phyloP scores from a whole-genome alignment of 1,139 yeast genomes.

The Scheffersomyces illinoinensis region DNA sequence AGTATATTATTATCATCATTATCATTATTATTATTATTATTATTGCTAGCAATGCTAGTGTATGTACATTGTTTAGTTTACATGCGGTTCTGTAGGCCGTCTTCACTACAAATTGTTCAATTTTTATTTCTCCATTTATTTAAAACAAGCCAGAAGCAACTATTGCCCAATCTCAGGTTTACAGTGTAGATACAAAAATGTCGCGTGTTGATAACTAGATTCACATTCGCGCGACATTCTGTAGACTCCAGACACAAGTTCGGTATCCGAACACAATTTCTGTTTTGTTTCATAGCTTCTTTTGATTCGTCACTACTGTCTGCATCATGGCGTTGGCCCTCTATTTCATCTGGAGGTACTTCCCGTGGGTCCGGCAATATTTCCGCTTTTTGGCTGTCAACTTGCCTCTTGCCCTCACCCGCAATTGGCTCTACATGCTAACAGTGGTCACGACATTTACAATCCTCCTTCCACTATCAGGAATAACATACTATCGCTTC shows the following conservation, averaged over 20 bases:
- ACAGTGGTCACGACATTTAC: conserved; percentile 13
- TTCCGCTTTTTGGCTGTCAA: neutral
- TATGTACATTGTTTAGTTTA: neutral
- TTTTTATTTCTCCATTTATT: neutral
- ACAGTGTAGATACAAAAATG: neutral
- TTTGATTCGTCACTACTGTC: neutral
- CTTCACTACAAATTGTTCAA: neutral
- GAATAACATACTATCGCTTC: conserved; percentile 37
- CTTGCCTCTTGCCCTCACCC: conserved; percentile 8
- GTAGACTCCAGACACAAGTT: neutral
- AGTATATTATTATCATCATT: neutral
- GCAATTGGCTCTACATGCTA: conserved; percentile 11
- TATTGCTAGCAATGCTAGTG: neutral
- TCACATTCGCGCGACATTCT: neutral
- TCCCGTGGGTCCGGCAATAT: neutral
- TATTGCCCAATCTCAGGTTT: neutral
- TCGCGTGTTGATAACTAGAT: neutral
- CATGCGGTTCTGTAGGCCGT: neutral
- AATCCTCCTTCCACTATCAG: conserved; percentile 38
- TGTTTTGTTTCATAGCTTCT: neutral
- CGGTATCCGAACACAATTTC: neutral
- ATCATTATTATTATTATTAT: neutral
- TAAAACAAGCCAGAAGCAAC: neutral
- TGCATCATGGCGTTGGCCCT: neutral
- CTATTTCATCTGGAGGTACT: neutral